Evolutionary conservation across 2,329 filamentous ascomycete genomes (phyloP).

Genomic region (Bipolaris zeicola): DNA sequence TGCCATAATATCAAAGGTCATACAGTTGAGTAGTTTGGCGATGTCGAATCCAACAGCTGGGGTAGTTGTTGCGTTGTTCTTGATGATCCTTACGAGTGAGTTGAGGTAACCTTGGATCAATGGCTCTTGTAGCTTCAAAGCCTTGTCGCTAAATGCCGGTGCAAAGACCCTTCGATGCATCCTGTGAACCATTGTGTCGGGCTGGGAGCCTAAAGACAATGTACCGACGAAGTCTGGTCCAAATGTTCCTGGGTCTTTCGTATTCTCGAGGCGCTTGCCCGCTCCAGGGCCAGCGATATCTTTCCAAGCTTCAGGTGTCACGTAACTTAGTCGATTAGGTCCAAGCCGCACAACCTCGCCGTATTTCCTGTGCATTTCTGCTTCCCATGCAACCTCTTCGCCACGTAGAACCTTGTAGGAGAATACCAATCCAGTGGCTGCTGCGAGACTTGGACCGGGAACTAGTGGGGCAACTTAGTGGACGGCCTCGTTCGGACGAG

Average conservation of each 20-base stretch:
- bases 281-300: conserved; percentile 8
- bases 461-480: background rate
- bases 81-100: background rate
- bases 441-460: background rate
- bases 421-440: background rate
- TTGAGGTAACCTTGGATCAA: conserved; percentile 45
- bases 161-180: conserved; percentile 20
- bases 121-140: conserved; percentile 42
- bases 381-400: background rate
- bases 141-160: conserved; percentile 45
- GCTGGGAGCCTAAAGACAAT: background rate
- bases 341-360: conserved; percentile 13
- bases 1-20: conserved; percentile 20
- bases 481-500: background rate
- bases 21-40: background rate
- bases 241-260: background rate
- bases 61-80: background rate
- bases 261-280: background rate
- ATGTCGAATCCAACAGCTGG: background rate
- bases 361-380: conserved; percentile 2
- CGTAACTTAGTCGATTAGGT: conserved; percentile 11
- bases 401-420: background rate
- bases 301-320: conserved; percentile 12
- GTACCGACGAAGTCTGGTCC: background rate
- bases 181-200: background rate